Base-by-base conservation (phyloP, 768 basidiomycete genomes). In the Filobasidium floriforme region DNA sequence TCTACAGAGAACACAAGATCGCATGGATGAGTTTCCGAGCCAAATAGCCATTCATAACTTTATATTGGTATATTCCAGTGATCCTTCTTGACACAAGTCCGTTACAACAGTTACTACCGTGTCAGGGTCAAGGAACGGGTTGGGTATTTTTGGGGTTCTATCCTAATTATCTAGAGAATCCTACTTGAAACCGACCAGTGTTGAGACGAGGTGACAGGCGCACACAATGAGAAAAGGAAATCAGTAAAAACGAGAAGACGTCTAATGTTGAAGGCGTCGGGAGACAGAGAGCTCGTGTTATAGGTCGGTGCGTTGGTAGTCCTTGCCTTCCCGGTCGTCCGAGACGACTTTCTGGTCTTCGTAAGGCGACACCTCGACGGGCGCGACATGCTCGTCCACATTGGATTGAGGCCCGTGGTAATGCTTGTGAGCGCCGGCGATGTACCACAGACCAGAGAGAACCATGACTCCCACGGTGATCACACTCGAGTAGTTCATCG, bases 401-500 rank as follows among this genome's bases (percentile, higher is more conserved):
- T 69, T 68, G 57, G 66, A 49, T 40, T 55, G 62, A 10, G 72
- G 72, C 3, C 72, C 72, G 46, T 44, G 55, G 72, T 73, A 73
- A 49, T 67, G 59, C 14, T 68, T 65, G 32, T 67, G 61, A 14
- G 70, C 72, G 9, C 59, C 57, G 63, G 59, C 40, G 41, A 64
- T 37, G 66, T 70, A 73, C 72, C 72, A 73, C 24, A 73, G 24
- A 41, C 67, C 66, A 14, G 68, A 52, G 18, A 63, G 57, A 15
- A 69, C 41, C 68, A 69, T 69, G 52, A 69, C 68, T 19, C 65
- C 68, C 49, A 66, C 60, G 46, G 68, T 69, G 62, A 69, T 69
- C 41, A 61, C 29, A 9, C 61, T 40, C 44, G 73, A 63, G 52
- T 74, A 74, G 70, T 74, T 74, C 67, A 74, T 70, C 28, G 65